Evolutionary conservation across 495 filamentous ascomycete species (phyloP).

Genomic region (Xylaria sp.): DNA sequence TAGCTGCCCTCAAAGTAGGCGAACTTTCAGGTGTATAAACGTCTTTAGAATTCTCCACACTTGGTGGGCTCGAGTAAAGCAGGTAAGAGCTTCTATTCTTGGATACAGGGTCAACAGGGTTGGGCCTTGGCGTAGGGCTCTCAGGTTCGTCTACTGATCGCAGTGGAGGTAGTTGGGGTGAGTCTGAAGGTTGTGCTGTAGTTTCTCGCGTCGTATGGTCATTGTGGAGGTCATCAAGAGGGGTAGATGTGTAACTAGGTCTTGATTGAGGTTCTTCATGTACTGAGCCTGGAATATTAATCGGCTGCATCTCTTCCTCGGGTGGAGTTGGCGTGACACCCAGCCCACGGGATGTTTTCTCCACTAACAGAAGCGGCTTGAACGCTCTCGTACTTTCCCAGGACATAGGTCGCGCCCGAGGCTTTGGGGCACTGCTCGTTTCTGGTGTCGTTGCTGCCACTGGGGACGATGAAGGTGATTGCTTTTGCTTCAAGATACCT

Average conservation of each 20-base stretch:
- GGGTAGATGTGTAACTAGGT: neutral
- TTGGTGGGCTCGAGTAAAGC: conserved; percentile 42
- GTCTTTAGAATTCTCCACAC: conserved; percentile 34
- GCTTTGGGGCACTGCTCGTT: conserved; percentile 38
- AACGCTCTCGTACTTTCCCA: conserved; percentile 59
- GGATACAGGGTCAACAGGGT: conserved; percentile 33
- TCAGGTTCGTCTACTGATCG: conserved; percentile 23
- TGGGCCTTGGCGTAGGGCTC: conserved; percentile 27
- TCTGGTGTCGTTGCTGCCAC: conserved; percentile 35
- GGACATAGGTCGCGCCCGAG: conserved; percentile 52
- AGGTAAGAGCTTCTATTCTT: conserved; percentile 44
- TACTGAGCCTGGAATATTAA: conserved; percentile 16
- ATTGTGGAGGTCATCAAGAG: neutral
- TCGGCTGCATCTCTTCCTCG: conserved; percentile 29
- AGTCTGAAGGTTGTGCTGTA: neutral
- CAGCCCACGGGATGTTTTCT: conserved; percentile 36
- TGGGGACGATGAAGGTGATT: conserved; percentile 50
- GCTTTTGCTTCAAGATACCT: conserved; percentile 39
- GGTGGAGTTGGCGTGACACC: conserved; percentile 27
- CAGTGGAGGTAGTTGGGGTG: conserved; percentile 23
- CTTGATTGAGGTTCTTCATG: conserved; percentile 24
- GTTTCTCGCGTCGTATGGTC: neutral
- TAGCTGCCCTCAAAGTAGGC: conserved; percentile 23
- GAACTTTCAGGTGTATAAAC: conserved; percentile 24
- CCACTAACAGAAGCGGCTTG: conserved; percentile 59